A percentile compares a stretch with the other conserved stretches of the same genome.
These are phyloP conservation scores for Pythium brassicae DNA, from an alignment of 352 stramenopile genomes.

Conservation along the genomic window DNA sequence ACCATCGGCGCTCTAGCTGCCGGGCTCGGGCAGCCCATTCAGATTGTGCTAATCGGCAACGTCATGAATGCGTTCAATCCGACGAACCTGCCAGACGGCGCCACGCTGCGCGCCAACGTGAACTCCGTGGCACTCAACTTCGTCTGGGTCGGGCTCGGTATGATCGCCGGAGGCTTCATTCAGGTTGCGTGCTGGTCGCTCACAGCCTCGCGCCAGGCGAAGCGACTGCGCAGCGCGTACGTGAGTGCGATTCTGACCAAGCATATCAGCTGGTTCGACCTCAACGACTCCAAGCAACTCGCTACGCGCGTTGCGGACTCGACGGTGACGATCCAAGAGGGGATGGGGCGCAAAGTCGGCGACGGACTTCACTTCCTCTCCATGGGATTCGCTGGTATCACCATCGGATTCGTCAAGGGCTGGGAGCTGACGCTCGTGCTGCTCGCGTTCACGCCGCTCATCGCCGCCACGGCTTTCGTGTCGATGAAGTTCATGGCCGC, in stretches of 20 bases:
- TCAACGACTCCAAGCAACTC: constrained; percentile 30
- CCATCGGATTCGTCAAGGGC: constrained; percentile 59
- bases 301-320: constrained; percentile 25
- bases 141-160: constrained; percentile 22
- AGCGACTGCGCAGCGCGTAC: constrained; percentile 29
- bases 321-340: constrained; percentile 51
- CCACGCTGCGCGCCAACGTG: constrained; percentile 14
- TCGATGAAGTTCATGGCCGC: constrained; percentile 45
- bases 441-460: constrained; percentile 62
- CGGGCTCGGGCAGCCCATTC: constrained; percentile 52
- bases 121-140: constrained; percentile 16
- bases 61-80: constrained; percentile 74
- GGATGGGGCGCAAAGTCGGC: constrained; percentile 59
- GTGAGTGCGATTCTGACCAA: constrained; percentile 27
- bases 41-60: constrained; percentile 72
- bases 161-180: constrained; percentile 27
- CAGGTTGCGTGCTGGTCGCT: constrained; percentile 56
- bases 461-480: constrained; percentile 49
- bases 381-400: constrained; percentile 59
- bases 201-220: constrained; percentile 53
- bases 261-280: constrained; percentile 49
- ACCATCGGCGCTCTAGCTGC: constrained; percentile 32
- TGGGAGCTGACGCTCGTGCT: constrained; percentile 75
- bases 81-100: constrained; percentile 11
- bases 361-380: constrained; percentile 58